These are phyloP conservation scores for Ascochyta koolunga DNA, from an alignment of 2,329 filamentous ascomycete genomes.

Conservation along the genomic window DNA sequence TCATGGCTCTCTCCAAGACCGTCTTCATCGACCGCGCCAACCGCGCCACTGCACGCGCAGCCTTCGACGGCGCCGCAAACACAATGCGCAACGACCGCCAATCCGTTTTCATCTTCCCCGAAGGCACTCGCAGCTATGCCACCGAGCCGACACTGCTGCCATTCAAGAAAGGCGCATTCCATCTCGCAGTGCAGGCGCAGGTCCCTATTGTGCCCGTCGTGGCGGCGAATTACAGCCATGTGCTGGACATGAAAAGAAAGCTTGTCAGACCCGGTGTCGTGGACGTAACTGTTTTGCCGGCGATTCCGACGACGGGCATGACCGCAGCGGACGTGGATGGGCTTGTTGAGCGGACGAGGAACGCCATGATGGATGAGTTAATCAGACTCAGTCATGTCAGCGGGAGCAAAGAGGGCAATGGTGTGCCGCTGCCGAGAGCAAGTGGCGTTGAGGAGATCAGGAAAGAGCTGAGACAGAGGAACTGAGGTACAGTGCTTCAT, in stretches of 20 bases:
- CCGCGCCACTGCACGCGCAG: slow-evolving; percentile 77
- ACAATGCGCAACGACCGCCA: slow-evolving; percentile 72
- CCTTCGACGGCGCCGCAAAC: slow-evolving; percentile 81
- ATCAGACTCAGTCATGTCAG: slow-evolving; percentile 39
- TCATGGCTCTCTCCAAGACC: slow-evolving; percentile 81
- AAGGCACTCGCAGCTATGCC: slow-evolving; percentile 91
- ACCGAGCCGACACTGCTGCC: slow-evolving; percentile 80
- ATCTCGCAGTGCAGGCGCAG: slow-evolving; percentile 90
- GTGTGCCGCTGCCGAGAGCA: slow-evolving; percentile 32
- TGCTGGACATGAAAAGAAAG: slow-evolving; percentile 54
- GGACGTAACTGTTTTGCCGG: slow-evolving; percentile 56
- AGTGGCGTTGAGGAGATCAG: slow-evolving; percentile 25
- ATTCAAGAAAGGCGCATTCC: slow-evolving; percentile 99
- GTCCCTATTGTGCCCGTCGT: slow-evolving; percentile 87
- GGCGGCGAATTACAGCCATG: slow-evolving; percentile 57
- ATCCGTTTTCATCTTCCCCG: slow-evolving; percentile 86
- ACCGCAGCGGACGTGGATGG: slow-evolving; percentile 44
- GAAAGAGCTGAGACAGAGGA: slow-evolving; percentile 37
- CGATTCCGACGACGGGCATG: slow-evolving; percentile 45
- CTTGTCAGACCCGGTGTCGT: slow-evolving; percentile 56
- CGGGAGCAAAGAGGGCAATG: slow-evolving; percentile 27
- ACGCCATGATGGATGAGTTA: slow-evolving; percentile 47
- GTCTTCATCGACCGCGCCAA: slow-evolving; percentile 96
- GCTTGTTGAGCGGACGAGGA: slow-evolving; percentile 38
- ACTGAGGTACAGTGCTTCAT: not conserved